Conservation (phyloP, 768 basidiomycete genomes). For the Tulasnella sp. region DNA sequence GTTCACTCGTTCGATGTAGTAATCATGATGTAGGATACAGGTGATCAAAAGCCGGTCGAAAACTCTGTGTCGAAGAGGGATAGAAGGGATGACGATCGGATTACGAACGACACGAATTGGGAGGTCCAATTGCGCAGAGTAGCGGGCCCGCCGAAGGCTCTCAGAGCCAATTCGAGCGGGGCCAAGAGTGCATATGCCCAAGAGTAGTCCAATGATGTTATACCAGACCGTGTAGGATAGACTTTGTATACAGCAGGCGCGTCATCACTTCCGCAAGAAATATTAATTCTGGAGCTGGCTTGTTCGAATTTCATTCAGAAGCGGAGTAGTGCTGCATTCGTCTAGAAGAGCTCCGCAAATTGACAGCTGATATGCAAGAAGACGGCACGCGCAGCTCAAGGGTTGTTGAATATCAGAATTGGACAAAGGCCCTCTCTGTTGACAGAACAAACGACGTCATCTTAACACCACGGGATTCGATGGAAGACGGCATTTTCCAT, state of each 20-base stretch:
- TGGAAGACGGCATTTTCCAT: neutral
- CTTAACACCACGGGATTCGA: neutral
- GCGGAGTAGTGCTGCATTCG: neutral
- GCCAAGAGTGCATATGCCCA: neutral
- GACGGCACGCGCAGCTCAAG: neutral
- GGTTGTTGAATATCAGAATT: neutral
- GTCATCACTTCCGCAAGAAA: neutral
- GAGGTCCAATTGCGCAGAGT: no score
- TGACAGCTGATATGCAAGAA: neutral
- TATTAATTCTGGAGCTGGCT: no score
- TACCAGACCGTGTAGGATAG: neutral
- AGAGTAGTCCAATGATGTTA: neutral
- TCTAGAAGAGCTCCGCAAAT: neutral
- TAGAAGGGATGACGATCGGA: no score
- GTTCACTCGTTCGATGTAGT: neutral
- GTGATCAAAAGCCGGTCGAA: no score
- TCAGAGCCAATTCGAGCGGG: no score
- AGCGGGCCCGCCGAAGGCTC: no score
- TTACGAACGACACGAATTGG: no score
- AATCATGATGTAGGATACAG: neutral
- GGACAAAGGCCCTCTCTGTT: neutral
- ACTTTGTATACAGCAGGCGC: neutral
- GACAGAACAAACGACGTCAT: neutral
- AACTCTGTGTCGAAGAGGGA: no score
- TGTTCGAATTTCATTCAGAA: no score